phyloP scores from a whole-genome alignment of 148 eudicot species.

The Camellia sinensis region DNA sequence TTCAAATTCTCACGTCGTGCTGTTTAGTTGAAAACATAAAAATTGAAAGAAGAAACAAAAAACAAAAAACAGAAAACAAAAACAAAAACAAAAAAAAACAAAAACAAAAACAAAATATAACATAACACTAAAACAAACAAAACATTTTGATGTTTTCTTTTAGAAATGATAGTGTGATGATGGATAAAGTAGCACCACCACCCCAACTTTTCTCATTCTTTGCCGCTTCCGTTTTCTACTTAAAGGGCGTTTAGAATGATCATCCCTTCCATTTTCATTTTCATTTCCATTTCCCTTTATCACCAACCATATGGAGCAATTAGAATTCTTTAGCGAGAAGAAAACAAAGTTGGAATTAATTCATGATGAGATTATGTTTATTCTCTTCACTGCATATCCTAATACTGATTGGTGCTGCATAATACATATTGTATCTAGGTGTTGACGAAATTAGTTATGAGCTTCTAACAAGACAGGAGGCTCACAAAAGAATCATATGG shows the following conservation, averaged over 20 bases:
- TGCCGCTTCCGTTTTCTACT: neutral
- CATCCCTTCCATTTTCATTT: constrained; percentile 3
- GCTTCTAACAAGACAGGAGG: constrained; percentile 75
- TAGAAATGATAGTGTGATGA: neutral
- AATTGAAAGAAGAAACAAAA: too few relatives aligned
- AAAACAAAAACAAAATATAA: too few relatives aligned
- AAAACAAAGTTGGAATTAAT: neutral
- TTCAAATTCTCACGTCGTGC: neutral
- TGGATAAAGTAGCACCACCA: neutral
- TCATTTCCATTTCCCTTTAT: neutral
- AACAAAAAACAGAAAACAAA: too few relatives aligned
- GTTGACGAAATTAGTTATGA: constrained; percentile 48
- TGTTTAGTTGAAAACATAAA: neutral
- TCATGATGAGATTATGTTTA: neutral
- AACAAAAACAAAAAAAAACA: neutral
- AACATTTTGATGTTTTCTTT: neutral
- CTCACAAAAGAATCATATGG: constrained; percentile 97
- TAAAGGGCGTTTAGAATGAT: neutral
- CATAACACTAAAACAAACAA: neutral
- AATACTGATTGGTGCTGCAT: neutral
- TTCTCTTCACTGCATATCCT: neutral
- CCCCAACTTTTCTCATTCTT: neutral
- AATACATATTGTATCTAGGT: constrained; percentile 26
- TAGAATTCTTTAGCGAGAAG: neutral
- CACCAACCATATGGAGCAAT: neutral